phyloP scores from a whole-genome alignment of 306 rosid genomes.

The Echinosophora koreensis region DNA sequence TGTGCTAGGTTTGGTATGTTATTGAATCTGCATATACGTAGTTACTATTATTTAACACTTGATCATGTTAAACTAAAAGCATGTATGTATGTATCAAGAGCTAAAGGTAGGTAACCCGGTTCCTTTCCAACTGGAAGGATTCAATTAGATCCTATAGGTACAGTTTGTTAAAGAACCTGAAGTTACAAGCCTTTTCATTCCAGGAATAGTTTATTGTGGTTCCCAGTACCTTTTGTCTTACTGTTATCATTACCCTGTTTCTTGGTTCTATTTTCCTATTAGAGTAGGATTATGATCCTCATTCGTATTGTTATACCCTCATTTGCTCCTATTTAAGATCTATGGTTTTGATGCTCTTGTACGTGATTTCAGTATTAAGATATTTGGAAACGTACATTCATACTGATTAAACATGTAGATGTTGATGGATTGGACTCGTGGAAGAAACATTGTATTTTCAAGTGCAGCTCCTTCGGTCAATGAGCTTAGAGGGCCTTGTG shows the following conservation, averaged over 20 bases:
- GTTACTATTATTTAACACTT: background rate
- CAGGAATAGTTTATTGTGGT: background rate
- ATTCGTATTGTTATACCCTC: slow-evolving; percentile 6
- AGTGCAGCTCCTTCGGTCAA: slow-evolving; percentile 79
- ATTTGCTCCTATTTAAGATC: background rate
- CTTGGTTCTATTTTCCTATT: slow-evolving; percentile 12
- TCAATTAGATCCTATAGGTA: background rate
- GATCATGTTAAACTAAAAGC: slow-evolving; percentile 6
- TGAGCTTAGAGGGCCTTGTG: slow-evolving; percentile 91
- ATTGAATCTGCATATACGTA: background rate
- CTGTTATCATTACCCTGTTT: slow-evolving; percentile 8
- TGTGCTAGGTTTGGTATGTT: slow-evolving; percentile 2
- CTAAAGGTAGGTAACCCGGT: slow-evolving; percentile 8
- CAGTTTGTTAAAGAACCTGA: background rate
- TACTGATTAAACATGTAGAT: slow-evolving; percentile 56
- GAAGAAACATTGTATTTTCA: slow-evolving; percentile 73
- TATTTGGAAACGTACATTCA: slow-evolving; percentile 21
- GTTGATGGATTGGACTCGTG: slow-evolving; percentile 89
- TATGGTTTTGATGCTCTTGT: slow-evolving; percentile 7
- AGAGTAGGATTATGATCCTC: slow-evolving; percentile 7
- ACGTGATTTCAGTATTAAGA: slow-evolving; percentile 9
- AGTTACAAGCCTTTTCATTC: background rate
- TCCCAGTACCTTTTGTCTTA: background rate
- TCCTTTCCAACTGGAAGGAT: slow-evolving; percentile 3
- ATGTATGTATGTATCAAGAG: background rate